Base-by-base conservation (phyloP, 2,329 filamentous ascomycete genomes). In the Rhynchosporium agropyri region DNA sequence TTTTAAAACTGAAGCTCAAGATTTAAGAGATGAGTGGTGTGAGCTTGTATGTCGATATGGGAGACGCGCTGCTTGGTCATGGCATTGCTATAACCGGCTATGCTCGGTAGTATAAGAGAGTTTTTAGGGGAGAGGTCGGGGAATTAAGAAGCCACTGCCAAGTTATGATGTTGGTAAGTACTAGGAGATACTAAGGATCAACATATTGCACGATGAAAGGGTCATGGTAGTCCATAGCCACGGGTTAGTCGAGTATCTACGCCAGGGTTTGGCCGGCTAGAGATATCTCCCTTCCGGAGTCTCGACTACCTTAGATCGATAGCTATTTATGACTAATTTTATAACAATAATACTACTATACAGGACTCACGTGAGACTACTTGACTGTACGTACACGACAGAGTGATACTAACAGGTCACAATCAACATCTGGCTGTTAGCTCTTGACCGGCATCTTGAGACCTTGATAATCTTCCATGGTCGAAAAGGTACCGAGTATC, bases 141-240 rank as follows among this genome's bases (percentile, higher is more conserved):
- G 81, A 82, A 67, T 85, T 81, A 72, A 88, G 86, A 12, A 87
- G 78, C 81, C 83, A 88, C 68, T 84, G 79, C 84, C 84, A 88
- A 46, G 84, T 79, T 7, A 84, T 80, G 31, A 84, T 70, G 63
- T 83, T 74, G 43, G 77, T 77, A 10, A 84, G 83, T 4, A 85
- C 29, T 36, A 15, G 43, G 45, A 12, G 20, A 20, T 20, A 20
- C 20, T 20, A 20, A 1, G 20, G 20, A 20, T 20, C 20, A 20
- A 20, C 20, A 20, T 20, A 20, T 20, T 20, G 20, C 20, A 20
- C 20, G 20, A 20, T 20, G 20, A 20, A 20, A 20, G 20, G 20
- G 20, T 20, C 20, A 20, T 20, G 20, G 20, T 20, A 20, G 20
- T 20, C 20, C 20, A 20, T 20, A 20, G 20, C 20, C 20, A 20